Conservation (phyloP, 2,329 filamentous ascomycete species). For the Alternaria triticimaculans region DNA sequence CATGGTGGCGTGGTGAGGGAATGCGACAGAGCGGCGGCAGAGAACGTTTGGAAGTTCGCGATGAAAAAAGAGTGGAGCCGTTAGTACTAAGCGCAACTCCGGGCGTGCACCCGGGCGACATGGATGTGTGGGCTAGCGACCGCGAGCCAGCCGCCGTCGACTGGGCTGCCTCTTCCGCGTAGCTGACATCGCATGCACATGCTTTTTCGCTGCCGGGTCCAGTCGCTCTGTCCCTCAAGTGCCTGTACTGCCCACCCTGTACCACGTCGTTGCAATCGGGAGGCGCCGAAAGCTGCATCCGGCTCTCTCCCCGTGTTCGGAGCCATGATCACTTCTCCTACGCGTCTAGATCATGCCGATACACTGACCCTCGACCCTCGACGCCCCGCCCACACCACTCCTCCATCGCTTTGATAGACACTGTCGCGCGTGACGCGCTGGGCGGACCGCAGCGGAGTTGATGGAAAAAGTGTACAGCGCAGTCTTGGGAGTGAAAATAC, state of each 20-base stretch:
- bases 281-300: background rate
- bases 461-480: slow-evolving; percentile 47
- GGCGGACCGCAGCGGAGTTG: slow-evolving; percentile 37
- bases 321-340: slow-evolving; percentile 33
- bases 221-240: background rate
- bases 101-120: background rate
- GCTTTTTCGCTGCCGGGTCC: background rate
- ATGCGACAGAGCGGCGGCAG: slow-evolving; percentile 3
- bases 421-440: slow-evolving; percentile 23
- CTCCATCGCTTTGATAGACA: slow-evolving; percentile 11
- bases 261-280: background rate
- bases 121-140: background rate
- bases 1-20: slow-evolving; percentile 58
- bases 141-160: background rate
- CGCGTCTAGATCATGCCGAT: slow-evolving; percentile 34
- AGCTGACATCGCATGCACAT: background rate
- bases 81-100: background rate
- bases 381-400: slow-evolving; percentile 5
- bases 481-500: slow-evolving; percentile 41
- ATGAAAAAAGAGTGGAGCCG: slow-evolving; percentile 6
- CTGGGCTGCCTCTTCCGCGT: background rate
- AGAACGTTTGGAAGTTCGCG: slow-evolving; percentile 3
- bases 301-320: slow-evolving; percentile 12
- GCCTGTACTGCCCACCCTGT: background rate
- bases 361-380: slow-evolving; percentile 24